phyloP scores from a whole-genome alignment of 2,329 filamentous ascomycete genomes.

The Tolypocladium inflatum region DNA sequence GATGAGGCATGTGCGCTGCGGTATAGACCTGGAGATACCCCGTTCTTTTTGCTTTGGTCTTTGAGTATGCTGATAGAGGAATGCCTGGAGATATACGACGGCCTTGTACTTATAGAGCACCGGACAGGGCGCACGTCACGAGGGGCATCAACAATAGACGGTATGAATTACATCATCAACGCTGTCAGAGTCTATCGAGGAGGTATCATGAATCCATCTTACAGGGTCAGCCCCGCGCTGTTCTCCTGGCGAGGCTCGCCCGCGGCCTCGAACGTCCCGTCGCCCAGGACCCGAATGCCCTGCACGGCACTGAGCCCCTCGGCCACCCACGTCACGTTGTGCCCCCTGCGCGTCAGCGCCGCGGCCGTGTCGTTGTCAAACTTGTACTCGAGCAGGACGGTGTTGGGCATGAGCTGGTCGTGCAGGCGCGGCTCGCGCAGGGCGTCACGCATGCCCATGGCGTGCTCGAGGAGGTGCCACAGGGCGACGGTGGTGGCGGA shows the following conservation, averaged over 20 bases:
- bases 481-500: conserved; percentile 67
- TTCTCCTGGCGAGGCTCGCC: conserved; percentile 66
- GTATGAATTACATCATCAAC: neutral
- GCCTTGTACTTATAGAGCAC: neutral
- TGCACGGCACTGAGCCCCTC: conserved; percentile 61
- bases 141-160: neutral
- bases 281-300: conserved; percentile 47
- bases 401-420: conserved; percentile 71
- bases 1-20: conserved; percentile 8
- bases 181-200: neutral
- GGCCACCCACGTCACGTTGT: conserved; percentile 62
- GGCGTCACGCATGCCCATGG: conserved; percentile 48
- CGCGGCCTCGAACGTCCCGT: conserved; percentile 69
- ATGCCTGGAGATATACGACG: neutral
- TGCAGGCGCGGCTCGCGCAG: conserved; percentile 62
- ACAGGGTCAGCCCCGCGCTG: conserved; percentile 52
- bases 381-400: conserved; percentile 54
- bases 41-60: conserved; percentile 7
- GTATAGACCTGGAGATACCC: conserved; percentile 28
- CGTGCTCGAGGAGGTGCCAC: conserved; percentile 61
- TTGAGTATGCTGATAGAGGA: neutral
- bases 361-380: conserved; percentile 58
- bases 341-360: conserved; percentile 54
- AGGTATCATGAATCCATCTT: conserved; percentile 6
- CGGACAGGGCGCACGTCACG: neutral